Base-by-base conservation (phyloP, 495 filamentous ascomycete species). In the Penicillium simplicissimum region DNA sequence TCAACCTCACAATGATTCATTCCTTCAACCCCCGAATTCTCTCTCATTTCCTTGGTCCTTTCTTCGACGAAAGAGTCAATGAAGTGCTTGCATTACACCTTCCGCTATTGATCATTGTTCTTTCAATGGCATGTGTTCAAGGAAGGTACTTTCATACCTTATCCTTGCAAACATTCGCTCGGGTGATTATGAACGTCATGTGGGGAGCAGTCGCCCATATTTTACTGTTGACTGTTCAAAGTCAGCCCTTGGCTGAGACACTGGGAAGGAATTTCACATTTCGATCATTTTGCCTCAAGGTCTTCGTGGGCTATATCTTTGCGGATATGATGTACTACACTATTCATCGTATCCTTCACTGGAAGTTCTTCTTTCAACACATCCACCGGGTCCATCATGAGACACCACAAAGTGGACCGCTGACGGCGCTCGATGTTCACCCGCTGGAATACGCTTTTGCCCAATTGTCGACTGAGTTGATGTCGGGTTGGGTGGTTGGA, bases 401-500 rank as follows among this genome's bases (percentile, higher is more conserved):
- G 19, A 45, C 42, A 21, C 42, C 19, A 1, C 42, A 45, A 45
- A 45, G 42, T 6, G 42, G 42, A 23, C 42, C 42, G 14, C 17
- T 45, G 10, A 45, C 42, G 6, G 42, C 42, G 8, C 42, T 45
- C 11, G 42, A 45, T 23, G 42, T 45, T 19, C 42, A 45, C 21
- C 42, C 42, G 42, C 3, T 45, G 19, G 42, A 45, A 23, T 45
- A 45, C 19, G 17, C 23, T 1, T 45, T 45, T 45, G 42, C 42
- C 9, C 42, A 45, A 5, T 21, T 45, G 42, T 45, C 42, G 0
- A 62, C 67, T 45, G 40, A 42, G 10, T 66, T 64, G 64, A 67
- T 69, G 67, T 45, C 42, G 1, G n/a, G 13, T 21, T 45, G 42
- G 42, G 19, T 45, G 42, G 42, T 45, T 45, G 42, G 42, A 23